Conservation (phyloP, 495 filamentous ascomycete genomes). For the Trichoderma orchidacearum region DNA sequence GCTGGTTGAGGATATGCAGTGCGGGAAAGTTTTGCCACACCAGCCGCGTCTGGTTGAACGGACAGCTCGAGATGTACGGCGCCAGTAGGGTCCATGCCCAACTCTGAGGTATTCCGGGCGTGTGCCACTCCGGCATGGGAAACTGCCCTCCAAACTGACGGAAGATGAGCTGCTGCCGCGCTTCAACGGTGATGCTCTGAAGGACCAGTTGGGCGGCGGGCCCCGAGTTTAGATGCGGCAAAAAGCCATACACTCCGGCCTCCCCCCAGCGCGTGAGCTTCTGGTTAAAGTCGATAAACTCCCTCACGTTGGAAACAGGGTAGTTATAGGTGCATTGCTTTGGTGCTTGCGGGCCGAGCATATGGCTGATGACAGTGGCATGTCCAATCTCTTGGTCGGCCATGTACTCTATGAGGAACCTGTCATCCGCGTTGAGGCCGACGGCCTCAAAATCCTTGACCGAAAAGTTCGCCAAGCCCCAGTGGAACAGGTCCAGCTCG, state of each 20-base stretch:
- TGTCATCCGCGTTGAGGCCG: constrained; percentile 54
- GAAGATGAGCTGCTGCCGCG: constrained; percentile 80
- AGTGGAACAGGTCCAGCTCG: constrained; percentile 77
- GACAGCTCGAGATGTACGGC: constrained; percentile 72
- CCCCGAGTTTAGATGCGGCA: constrained; percentile 66
- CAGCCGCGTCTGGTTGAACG: constrained; percentile 57
- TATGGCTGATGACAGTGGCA: constrained; percentile 65
- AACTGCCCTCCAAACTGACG: constrained; percentile 74
- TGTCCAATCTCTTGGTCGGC: constrained; percentile 76
- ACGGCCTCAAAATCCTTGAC: constrained; percentile 54
- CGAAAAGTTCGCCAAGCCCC: constrained; percentile 58
- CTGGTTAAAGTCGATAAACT: constrained; percentile 79
- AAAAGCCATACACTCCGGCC: constrained; percentile 71
- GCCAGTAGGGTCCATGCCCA: constrained; percentile 83
- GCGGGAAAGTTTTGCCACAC: constrained; percentile 84
- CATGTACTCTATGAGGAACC: constrained; percentile 70
- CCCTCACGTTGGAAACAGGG: constrained; percentile 59
- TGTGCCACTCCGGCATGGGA: constrained; percentile 79
- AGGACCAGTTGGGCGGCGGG: constrained; percentile 60
- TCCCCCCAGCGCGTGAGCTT: constrained; percentile 76
- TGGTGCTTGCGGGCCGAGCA: constrained; percentile 63
- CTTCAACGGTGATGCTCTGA: constrained; percentile 71
- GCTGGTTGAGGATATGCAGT: constrained; percentile 61
- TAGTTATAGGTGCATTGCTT: constrained; percentile 73
- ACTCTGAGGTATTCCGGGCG: constrained; percentile 67